Base-by-base conservation (phyloP, 805 yeast genomes). In the Pichia thaimueangensis region DNA sequence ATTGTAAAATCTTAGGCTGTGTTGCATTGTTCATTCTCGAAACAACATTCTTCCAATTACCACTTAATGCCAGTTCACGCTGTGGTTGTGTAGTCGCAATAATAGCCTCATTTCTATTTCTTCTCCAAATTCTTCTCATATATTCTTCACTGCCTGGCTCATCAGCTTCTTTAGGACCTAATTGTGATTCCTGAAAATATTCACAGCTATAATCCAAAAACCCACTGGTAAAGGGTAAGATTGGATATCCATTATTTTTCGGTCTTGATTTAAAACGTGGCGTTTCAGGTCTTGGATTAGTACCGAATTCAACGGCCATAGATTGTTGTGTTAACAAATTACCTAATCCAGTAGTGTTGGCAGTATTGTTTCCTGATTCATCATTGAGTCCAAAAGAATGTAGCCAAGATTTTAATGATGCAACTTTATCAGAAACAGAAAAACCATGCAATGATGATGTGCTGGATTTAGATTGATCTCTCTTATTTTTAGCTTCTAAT, bases 141-240 rank as follows among this genome's bases (percentile, higher is more conserved):
- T 86, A 86, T 49, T 86, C 89, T 45, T 81, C 77, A 43, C 96
- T 86, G 0, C 97, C 97, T 0, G 95, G 93, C 59, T 88, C 96
- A 53, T 91, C 97, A 15, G 78, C 64, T 52, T 91, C 97, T 41
- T 76, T 74, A 45, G 78, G 80, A 10, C 86, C 79, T 82, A 89
- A 82, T 57, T 91, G 97, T 0, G 98, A 97, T 57, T 89, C 97
- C 55, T 89, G 95, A 66, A 91, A 93, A 56, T 88, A 89, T 59
- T 93, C 98, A 45, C 86, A 76, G 52, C 84, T 76, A 60, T 82
- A 85, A 39, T 81, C 85, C 47, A 84, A 74, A 53, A 85, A 82
- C 6, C 76, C 75, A 9, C 86, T 80, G 5, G 68, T 68, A 10
- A 76, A 58, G 1, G 86, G 83, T 4, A 82, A 53, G 5, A 63